phyloP scores from a whole-genome alignment of 192 early-diverging fungal species.

The Rhizoclosmatium sp. region DNA sequence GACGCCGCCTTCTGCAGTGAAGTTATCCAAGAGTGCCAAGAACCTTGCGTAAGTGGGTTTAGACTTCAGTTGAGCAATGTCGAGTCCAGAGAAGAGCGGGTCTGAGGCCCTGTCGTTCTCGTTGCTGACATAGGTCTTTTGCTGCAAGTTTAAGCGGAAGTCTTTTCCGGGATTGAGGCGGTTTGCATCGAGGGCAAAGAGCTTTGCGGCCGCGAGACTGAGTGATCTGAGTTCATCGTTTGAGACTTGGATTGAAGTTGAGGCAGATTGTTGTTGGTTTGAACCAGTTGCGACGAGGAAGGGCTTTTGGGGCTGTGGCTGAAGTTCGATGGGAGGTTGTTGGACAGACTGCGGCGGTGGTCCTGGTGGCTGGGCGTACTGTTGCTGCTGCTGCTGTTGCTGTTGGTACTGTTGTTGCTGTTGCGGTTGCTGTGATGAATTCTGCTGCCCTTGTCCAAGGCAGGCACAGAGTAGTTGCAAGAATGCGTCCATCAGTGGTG shows the following conservation, averaged over 20 bases:
- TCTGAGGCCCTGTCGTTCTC: slow-evolving; percentile 34
- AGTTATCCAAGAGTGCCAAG: slow-evolving; percentile 42
- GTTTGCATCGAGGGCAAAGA: slow-evolving; percentile 49
- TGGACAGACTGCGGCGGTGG: no score
- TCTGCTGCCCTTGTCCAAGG: no score
- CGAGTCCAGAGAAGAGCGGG: slow-evolving; percentile 42
- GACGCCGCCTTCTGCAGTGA: slow-evolving; percentile 33
- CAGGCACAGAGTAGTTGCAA: no score
- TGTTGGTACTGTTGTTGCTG: no score
- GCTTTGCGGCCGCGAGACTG: slow-evolving; percentile 21
- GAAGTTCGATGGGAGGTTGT: not conserved
- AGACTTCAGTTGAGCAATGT: slow-evolving; percentile 1
- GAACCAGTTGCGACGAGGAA: not conserved
- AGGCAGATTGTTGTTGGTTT: not conserved
- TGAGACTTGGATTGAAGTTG: slow-evolving; percentile 10
- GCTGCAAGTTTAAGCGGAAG: slow-evolving; percentile 44
- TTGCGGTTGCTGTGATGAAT: no score
- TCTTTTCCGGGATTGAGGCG: slow-evolving; percentile 40
- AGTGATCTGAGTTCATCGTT: slow-evolving; percentile 28
- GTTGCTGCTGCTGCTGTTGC: no score
- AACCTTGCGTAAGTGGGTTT: slow-evolving; percentile 41
- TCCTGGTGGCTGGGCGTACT: no score
- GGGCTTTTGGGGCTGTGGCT: not conserved
- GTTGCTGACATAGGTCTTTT: slow-evolving; percentile 33
- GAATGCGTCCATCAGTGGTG: no score